Base-by-base conservation (phyloP, 148 eudicot genomes). In the Linanthus parryae region DNA sequence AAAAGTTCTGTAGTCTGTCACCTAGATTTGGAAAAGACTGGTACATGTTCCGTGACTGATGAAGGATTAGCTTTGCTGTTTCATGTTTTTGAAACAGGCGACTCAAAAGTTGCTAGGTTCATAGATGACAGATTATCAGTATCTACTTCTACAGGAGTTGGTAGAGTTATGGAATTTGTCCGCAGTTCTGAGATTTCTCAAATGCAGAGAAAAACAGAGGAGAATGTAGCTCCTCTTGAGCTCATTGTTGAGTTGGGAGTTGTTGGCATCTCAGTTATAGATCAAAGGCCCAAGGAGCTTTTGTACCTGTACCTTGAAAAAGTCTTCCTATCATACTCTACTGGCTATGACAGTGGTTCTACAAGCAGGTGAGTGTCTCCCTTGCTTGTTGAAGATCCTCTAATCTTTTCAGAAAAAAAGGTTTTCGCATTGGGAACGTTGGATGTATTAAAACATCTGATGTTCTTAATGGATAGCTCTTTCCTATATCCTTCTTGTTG, bases 221-320 rank as follows among this genome's bases (percentile, higher is more conserved):
- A 68, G 37, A 63, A 71, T 57, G 71, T 62, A 71, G 64, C 88
- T 49, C 88, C 94, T 19, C 44, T 92, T 14, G 91, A 88, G 72
- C 65, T 92, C 49, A 80, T 80, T 62, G 71, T 88, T 47, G 99
- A 92, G 59, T 65, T 92, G 61, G 99, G 94, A 47, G 94, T 76
- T 50, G 73, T 87, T 66, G 96, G 99, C 41, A 50, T 92, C 55
- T 87, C 96, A 55, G 58, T 92, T 53, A 65, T 87, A 28, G 96
- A 87, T 72, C 94, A 92, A 49, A 84, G 68, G 74, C 88, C 96
- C 59, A 80, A 72, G 70, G 99, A 92, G 76, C 83, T 92, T 52
- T 71, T 75, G 20, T 92, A 79, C 64, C 33, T 92, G 61, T 84
- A 77, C 71, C 73, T 92, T 74, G 96, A 88, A 64, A 79, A 74